phyloP scores from a whole-genome alignment of 2,329 filamentous ascomycete genomes.

The Aspergillus ruber region DNA sequence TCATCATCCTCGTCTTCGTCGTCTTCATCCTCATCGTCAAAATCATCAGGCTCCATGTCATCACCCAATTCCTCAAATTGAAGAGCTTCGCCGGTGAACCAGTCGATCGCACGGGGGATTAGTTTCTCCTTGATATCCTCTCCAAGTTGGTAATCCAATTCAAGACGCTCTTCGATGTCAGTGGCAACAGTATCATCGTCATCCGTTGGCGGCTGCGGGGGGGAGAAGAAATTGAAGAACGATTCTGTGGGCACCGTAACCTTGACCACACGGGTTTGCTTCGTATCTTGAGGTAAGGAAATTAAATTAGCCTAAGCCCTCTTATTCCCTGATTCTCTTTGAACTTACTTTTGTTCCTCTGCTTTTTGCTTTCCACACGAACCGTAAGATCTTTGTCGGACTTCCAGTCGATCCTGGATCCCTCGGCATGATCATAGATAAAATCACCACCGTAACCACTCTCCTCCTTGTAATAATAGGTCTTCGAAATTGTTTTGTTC shows the following conservation, averaged over 20 bases:
- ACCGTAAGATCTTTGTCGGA: slow-evolving; percentile 87
- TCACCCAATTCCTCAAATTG: slow-evolving; percentile 92
- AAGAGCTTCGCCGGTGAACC: slow-evolving; percentile 97
- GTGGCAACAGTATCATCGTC: slow-evolving; percentile 64
- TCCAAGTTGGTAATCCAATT: slow-evolving; percentile 96
- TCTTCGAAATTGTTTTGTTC: slow-evolving; percentile 96
- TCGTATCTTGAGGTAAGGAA: slow-evolving; percentile 63
- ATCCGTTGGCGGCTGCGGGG: slow-evolving; percentile 75
- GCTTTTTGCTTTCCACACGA: slow-evolving; percentile 97
- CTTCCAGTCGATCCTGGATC: slow-evolving; percentile 97
- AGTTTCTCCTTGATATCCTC: slow-evolving; percentile 99
- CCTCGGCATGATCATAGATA: slow-evolving; percentile 98
- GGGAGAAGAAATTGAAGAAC: slow-evolving; percentile 99
- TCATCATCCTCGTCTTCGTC: slow-evolving; percentile 81
- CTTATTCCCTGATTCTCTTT: neutral
- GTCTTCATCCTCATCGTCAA: slow-evolving; percentile 87
- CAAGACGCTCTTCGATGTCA: slow-evolving; percentile 94
- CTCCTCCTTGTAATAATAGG: slow-evolving; percentile 98
- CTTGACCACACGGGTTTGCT: slow-evolving; percentile 98
- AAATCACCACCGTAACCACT: slow-evolving; percentile 98
- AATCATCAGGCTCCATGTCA: slow-evolving; percentile 73
- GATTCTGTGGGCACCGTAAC: slow-evolving; percentile 98
- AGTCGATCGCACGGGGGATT: slow-evolving; percentile 95
- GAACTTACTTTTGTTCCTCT: slow-evolving; percentile 95
- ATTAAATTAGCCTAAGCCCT: slow-evolving; percentile 4